These are phyloP conservation scores for Typha latifolia DNA, from an alignment of 176 grass and related monocot genomes.

Conservation along the genomic window DNA sequence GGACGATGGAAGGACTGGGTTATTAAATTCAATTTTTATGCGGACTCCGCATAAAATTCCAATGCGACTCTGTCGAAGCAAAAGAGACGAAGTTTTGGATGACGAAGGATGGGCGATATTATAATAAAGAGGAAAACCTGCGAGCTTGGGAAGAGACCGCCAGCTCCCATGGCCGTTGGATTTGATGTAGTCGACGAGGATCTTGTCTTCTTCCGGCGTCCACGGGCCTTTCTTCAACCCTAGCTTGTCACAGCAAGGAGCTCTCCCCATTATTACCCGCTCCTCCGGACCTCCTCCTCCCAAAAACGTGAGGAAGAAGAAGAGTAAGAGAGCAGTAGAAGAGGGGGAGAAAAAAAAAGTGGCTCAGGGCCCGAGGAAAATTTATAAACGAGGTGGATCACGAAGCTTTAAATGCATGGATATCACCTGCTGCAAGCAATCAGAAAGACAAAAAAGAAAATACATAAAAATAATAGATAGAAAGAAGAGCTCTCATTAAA, in stretches of 20 bases:
- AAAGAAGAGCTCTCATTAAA: too few relatives aligned
- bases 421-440: too few relatives aligned
- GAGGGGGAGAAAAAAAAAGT: too few relatives aligned
- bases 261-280: conserved; percentile 66
- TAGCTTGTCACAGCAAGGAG: conserved; percentile 84
- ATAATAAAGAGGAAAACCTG: conserved; percentile 36
- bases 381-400: too few relatives aligned
- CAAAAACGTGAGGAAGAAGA: background rate
- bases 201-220: conserved; percentile 93
- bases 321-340: background rate
- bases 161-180: conserved; percentile 75
- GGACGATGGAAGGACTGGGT: too few relatives aligned
- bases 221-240: conserved; percentile 92
- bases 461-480: too few relatives aligned
- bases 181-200: conserved; percentile 74
- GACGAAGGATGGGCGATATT: background rate
- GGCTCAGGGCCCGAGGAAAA: too few relatives aligned
- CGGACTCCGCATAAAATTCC: background rate
- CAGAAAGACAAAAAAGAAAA: too few relatives aligned
- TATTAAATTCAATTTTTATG: background rate
- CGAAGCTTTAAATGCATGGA: too few relatives aligned
- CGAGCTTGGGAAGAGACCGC: conserved; percentile 81
- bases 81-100: background rate
- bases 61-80: background rate
- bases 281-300: background rate